A percentile compares a stretch with the other conserved stretches of the same genome.
These are phyloP conservation scores for Hymenotorrendiella dingleyae DNA, from an alignment of 2,329 filamentous ascomycete genomes.

Conservation along the genomic window DNA sequence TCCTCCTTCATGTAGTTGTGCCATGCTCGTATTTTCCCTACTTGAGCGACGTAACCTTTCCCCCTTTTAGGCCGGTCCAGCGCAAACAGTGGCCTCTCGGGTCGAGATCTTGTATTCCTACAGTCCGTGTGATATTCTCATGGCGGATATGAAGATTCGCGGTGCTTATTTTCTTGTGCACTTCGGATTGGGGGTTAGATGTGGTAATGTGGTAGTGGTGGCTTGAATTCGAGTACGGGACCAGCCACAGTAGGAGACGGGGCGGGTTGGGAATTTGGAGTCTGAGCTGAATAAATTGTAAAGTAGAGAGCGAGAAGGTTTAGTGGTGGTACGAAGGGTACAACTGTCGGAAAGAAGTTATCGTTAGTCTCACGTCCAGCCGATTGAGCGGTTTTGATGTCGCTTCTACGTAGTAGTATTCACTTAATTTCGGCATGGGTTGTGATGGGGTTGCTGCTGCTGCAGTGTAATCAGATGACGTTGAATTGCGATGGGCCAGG, in stretches of 20 bases:
- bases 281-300: background rate
- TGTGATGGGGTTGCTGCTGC: no score
- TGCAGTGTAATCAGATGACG: no score
- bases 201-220: background rate
- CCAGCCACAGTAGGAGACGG: background rate
- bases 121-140: conserved; percentile 7
- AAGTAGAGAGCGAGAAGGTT: background rate
- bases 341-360: no score
- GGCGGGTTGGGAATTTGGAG: background rate
- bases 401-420: no score
- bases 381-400: no score
- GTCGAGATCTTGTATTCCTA: conserved; percentile 7
- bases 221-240: background rate
- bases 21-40: conserved; percentile 18
- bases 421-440: no score
- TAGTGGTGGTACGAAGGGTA: background rate
- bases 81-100: conserved; percentile 2
- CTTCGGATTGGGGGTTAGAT: background rate
- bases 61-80: background rate
- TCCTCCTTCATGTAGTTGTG: conserved; percentile 25
- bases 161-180: background rate
- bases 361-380: no score
- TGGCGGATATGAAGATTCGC: conserved; percentile 3
- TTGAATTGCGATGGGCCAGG: no score
- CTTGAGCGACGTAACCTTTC: conserved; percentile 3